A percentile compares a stretch with the other conserved stretches of the same genome.
Conservation (phyloP, 2,329 filamentous ascomycete species). For the Lecanosticta acicola region DNA sequence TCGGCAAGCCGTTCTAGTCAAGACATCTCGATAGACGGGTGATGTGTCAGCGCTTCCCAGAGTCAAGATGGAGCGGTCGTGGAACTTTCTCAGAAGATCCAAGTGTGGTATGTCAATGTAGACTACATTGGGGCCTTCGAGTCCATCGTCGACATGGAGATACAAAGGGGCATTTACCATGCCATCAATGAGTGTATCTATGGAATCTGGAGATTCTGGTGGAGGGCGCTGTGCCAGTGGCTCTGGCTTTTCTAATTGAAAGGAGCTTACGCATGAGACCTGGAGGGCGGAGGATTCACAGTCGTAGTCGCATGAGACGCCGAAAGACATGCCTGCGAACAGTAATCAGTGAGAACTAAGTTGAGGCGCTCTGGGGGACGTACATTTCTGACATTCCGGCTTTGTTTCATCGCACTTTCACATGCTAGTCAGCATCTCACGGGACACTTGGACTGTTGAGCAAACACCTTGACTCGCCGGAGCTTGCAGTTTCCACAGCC, state of each 20-base stretch:
- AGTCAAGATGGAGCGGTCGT: constrained; percentile 21
- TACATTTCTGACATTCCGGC: constrained; percentile 47
- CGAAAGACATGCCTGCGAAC: constrained; percentile 33
- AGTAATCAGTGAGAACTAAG: too few relatives aligned
- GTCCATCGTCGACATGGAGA: constrained; percentile 10
- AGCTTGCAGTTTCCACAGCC: constrained; percentile 56
- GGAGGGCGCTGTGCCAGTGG: not conserved
- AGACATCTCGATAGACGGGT: constrained; percentile 19
- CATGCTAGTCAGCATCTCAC: constrained; percentile 4
- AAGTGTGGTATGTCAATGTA: constrained; percentile 18
- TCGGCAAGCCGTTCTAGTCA: constrained; percentile 9
- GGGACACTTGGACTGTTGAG: too few relatives aligned
- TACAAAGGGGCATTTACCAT: constrained; percentile 17
- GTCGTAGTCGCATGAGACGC: constrained; percentile 47
- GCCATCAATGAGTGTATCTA: constrained; percentile 4
- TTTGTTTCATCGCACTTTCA: constrained; percentile 50
- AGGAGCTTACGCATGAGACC: constrained; percentile 20
- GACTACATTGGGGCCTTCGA: constrained; percentile 9
- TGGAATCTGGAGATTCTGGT: constrained; percentile 7
- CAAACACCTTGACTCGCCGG: constrained; percentile 50
- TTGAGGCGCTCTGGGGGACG: too few relatives aligned
- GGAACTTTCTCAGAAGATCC: constrained; percentile 22
- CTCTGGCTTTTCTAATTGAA: constrained; percentile 13
- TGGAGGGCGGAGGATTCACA: constrained; percentile 18
- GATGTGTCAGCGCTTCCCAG: constrained; percentile 23